Evolutionary conservation across 495 filamentous ascomycete genomes (phyloP).

Genomic region (Cercophora scortea): DNA sequence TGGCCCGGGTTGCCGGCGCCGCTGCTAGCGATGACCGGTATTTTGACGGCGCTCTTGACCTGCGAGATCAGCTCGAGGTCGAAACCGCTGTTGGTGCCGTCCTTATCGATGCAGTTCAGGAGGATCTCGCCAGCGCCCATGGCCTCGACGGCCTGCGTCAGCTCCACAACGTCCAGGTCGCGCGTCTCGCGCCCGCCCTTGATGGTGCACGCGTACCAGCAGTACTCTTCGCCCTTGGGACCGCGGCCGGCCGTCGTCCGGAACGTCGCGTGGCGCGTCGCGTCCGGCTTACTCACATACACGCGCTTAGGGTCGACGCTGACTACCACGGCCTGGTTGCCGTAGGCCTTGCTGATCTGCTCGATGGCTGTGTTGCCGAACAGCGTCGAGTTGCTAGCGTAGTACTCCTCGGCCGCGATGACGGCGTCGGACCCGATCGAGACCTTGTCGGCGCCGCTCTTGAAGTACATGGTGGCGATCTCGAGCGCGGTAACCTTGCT

Average conservation of each 20-base stretch:
- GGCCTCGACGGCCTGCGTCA: constrained; percentile 83
- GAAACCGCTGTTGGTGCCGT: constrained; percentile 91
- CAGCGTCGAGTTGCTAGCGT: constrained; percentile 54
- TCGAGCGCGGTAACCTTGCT: constrained; percentile 78
- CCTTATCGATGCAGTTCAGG: constrained; percentile 95
- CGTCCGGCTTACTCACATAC: constrained; percentile 64
- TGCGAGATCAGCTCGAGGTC: constrained; percentile 85
- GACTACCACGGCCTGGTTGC: constrained; percentile 93
- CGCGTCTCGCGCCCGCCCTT: constrained; percentile 88
- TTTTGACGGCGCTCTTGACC: constrained; percentile 75
- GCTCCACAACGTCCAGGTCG: constrained; percentile 82
- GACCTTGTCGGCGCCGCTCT: constrained; percentile 96
- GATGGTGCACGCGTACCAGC: constrained; percentile 97
- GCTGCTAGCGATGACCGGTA: constrained; percentile 92
- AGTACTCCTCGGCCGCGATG: constrained; percentile 83
- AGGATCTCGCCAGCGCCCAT: constrained; percentile 95
- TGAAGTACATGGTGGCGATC: constrained; percentile 95
- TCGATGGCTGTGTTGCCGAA: constrained; percentile 86
- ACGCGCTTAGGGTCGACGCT: constrained; percentile 90
- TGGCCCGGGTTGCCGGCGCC: constrained; percentile 85
- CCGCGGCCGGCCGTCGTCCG: constrained; percentile 56
- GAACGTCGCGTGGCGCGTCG: constrained; percentile 73
- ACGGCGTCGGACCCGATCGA: constrained; percentile 96
- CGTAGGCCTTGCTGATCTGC: constrained; percentile 86
- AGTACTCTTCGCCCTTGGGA: constrained; percentile 69